Conservation (phyloP, 306 rosid genomes). For the Medicago ruthenica region DNA sequence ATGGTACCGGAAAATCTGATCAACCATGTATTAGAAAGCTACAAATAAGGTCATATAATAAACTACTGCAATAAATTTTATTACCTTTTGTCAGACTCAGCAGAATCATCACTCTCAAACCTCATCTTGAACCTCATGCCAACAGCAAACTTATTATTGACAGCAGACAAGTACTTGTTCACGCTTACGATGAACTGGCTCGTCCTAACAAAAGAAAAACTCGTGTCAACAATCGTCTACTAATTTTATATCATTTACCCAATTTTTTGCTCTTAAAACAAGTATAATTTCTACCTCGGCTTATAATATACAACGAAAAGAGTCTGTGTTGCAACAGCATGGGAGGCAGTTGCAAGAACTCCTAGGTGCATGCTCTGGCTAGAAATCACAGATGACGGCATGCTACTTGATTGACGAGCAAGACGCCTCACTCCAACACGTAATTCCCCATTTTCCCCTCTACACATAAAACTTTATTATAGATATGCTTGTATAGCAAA, state of each 20-base stretch:
- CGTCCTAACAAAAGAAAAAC: slow-evolving; percentile 58
- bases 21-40: slow-evolving; percentile 40
- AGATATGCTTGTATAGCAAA: slow-evolving; percentile 28
- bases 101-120: slow-evolving; percentile 89
- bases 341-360: slow-evolving; percentile 97
- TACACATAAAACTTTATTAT: slow-evolving; percentile 47
- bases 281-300: slow-evolving; percentile 67
- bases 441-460: slow-evolving; percentile 79
- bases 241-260: neutral
- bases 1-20: slow-evolving; percentile 91
- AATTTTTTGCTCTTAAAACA: neutral
- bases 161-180: slow-evolving; percentile 72
- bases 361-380: slow-evolving; percentile 98
- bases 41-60: slow-evolving; percentile 28
- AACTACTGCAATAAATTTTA: slow-evolving; percentile 25
- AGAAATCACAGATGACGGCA: slow-evolving; percentile 93
- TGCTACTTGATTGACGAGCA: slow-evolving; percentile 78
- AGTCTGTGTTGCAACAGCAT: slow-evolving; percentile 84
- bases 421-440: slow-evolving; percentile 92
- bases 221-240: slow-evolving; percentile 13
- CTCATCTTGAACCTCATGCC: slow-evolving; percentile 91
- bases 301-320: slow-evolving; percentile 80
- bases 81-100: slow-evolving; percentile 91
- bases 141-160: slow-evolving; percentile 58
- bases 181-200: slow-evolving; percentile 79